Base-by-base conservation (phyloP, 352 stramenopile species). In the Thraustochytrium sp. region DNA sequence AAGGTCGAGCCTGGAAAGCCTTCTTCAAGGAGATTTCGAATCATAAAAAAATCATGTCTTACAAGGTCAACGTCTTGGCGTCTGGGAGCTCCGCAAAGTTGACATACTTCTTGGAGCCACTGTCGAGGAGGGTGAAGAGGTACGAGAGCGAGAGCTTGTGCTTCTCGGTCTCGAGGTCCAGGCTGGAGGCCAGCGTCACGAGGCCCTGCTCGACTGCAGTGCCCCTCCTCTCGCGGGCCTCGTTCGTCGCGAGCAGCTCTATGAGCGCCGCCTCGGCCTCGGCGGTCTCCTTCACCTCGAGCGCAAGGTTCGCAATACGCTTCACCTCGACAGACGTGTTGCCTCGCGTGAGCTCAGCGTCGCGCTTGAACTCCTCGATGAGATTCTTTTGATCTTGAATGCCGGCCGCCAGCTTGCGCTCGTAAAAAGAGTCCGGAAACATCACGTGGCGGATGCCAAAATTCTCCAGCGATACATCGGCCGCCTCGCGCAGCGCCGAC, bases 371-470 rank as follows among this genome's bases (percentile, higher is more conserved):
- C 31, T 76, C 18, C 46, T 75, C 5, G 5, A 75, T 62, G n/a
- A 65, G 37, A 23, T 75, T 75, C 37, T n/a, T 75, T 75, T 65
- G 37, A 5, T 75, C 63, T 23, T 75, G 63, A 5, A 75, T 36
- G 5, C 5, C 63, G 5, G 46, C 63, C 5, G 5, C 63, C 5
- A 75, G 31, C 31, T 75, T 75, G n/a, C 63, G 37, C 46, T 46
- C 5, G 46, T 75, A 75, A 62, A 21, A 75, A 5, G 63, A 65
- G 46, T 62, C n/a, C 5, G 63, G 63, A 75, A 75, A 75, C 37
- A 21, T 49, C 13, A 75, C 63, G 46, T 49, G 46, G 5, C 74
- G 4, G 5, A 75, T 5, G 5, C 55, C 5, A 18, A 75, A 5
- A 62, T 75, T 75, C 5, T 5, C 18, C 63, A 75, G 5, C 5